Evolutionary conservation across 2,329 filamentous ascomycete genomes (phyloP), one percentile per base, ranked within the genome.

Genomic region (Gaeumannomyces tritici): DNA sequence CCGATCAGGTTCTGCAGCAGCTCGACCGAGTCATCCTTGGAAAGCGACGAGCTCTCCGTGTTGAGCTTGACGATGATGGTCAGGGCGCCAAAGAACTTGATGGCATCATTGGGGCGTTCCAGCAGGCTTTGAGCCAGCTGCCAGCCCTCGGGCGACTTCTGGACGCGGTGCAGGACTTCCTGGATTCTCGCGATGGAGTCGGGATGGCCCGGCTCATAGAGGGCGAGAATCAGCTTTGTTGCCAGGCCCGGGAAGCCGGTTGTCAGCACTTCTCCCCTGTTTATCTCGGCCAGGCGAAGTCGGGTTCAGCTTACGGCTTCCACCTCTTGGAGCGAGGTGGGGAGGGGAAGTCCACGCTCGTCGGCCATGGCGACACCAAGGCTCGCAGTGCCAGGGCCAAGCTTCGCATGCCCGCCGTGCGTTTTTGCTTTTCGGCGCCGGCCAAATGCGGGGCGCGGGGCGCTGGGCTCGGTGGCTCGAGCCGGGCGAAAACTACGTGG

Each of bases 41-140:
- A 78, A 55, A 90, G 74, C 21, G 79, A 78, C 62, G 76, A 72
- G 67, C 78, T 82, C 71, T 95, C 91, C n/a, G 88, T 89, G 72
- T 98, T 97, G 63, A 98, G 84, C 76, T 98, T 99, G 69, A 98
- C 86, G 60, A 91, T 96, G 67, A 97, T 89, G 0, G 93, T 98
- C 64, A 97, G 81, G 33, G 93, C 93, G 18, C 91, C 95, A 72
- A 96, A 96, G 75, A 98, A 98, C 66, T 89, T 89, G 67, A 95
- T 85, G 69, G 93, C 88, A 64, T 89, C 83, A 67, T 90, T 86
- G 0, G 64, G 62, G 12, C 65, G 64, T 12, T 67, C 65, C 13
- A 97, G 78, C 18, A 98, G 80, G 61, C 85, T 84, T 70, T 93
- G 87, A 26, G 91, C 92, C 57, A 97, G 81, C 62, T 89, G 82